Conservation (phyloP, 306 rosid species). For the Geum urbanum region DNA sequence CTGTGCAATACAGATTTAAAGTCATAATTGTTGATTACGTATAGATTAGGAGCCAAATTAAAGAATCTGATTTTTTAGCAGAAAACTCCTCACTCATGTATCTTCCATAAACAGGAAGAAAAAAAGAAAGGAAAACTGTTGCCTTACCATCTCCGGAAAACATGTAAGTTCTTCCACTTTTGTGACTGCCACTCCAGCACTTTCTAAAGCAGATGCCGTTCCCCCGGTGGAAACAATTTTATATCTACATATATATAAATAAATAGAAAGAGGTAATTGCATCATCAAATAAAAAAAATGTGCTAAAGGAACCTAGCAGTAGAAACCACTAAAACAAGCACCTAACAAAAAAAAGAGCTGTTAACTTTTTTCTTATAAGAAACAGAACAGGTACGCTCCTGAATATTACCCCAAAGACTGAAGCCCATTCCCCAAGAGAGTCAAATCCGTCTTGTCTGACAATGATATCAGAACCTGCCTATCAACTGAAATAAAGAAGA, state of each 20-base stretch:
- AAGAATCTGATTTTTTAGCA: not conserved
- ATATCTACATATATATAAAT: conserved; percentile 39
- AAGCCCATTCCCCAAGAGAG: conserved; percentile 73
- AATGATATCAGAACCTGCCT: conserved; percentile 81
- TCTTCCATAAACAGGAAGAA: not conserved
- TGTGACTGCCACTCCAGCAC: conserved; percentile 73
- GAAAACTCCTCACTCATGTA: not conserved
- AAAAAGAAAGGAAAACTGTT: conserved; percentile 6
- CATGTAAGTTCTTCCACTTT: conserved; percentile 81
- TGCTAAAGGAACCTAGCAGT: not conserved
- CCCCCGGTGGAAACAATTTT: conserved; percentile 96
- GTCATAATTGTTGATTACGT: conserved; percentile 1
- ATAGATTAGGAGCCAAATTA: not conserved
- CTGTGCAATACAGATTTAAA: conserved; percentile 38
- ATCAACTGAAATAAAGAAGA: conserved; percentile 43
- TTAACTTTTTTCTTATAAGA: not conserved
- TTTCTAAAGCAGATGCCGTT: conserved; percentile 79
- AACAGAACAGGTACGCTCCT: not conserved
- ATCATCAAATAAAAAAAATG: not conserved
- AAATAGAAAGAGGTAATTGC: not conserved
- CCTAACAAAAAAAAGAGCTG: not conserved
- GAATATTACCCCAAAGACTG: conserved; percentile 70
- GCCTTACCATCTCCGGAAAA: conserved; percentile 89
- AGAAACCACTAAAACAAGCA: not conserved
- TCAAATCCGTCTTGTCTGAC: conserved; percentile 82